Conservation (phyloP, 2,329 filamentous ascomycete species). For the Tolypocladium album region DNA sequence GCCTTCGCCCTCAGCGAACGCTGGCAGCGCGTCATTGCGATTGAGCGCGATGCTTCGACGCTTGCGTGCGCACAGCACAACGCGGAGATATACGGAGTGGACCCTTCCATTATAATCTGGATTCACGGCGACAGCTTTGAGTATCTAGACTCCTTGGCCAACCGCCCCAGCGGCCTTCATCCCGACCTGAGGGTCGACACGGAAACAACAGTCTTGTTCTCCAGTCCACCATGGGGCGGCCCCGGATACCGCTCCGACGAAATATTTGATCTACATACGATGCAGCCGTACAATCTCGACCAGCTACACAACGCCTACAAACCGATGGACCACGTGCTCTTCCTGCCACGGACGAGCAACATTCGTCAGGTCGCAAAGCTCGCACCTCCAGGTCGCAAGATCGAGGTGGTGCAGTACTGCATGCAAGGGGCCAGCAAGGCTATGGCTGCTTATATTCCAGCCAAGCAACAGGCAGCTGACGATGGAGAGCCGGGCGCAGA, state of each 20-base stretch:
- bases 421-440: slow-evolving; percentile 84
- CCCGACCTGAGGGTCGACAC: slow-evolving; percentile 29
- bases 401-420: slow-evolving; percentile 81
- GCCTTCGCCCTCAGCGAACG: slow-evolving; percentile 75
- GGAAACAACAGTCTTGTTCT: slow-evolving; percentile 37
- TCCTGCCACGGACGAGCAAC: slow-evolving; percentile 77
- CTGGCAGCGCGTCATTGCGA: slow-evolving; percentile 77
- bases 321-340: slow-evolving; percentile 56
- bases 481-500: neutral
- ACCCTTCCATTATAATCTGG: slow-evolving; percentile 65
- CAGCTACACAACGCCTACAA: slow-evolving; percentile 53
- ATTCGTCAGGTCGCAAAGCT: slow-evolving; percentile 63
- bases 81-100: slow-evolving; percentile 72
- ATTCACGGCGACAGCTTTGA: slow-evolving; percentile 80
- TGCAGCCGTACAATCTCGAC: slow-evolving; percentile 75
- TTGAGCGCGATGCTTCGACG: slow-evolving; percentile 73
- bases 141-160: slow-evolving; percentile 40
- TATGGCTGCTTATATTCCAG: slow-evolving; percentile 51
- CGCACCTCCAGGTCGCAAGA: slow-evolving; percentile 38
- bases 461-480: neutral
- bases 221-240: slow-evolving; percentile 51
- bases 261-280: slow-evolving; percentile 72
- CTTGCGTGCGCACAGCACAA: slow-evolving; percentile 90
- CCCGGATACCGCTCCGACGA: slow-evolving; percentile 45
- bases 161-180: slow-evolving; percentile 24